Base-by-base conservation (phyloP, 371 early-diverging fungal species). In the Saksenaea vasiformis region DNA sequence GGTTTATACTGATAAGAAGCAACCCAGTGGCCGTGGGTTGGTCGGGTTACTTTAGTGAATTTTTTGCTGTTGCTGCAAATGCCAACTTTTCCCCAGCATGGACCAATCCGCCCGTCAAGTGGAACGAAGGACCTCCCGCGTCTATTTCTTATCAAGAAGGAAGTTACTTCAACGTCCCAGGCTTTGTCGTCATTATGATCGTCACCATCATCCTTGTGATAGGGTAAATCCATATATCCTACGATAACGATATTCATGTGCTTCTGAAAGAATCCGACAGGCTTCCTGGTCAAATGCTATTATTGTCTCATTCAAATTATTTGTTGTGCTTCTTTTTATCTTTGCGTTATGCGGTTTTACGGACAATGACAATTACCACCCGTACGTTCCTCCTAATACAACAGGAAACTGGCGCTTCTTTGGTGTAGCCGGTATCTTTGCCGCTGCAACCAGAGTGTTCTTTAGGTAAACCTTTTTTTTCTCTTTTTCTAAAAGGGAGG, bases 361-460 rank as follows among this genome's bases (percentile, higher is more conserved):
- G 68, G 79, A 94, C 39, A 57, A 67, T 9, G 72, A 66, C 28
- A 94, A 95, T 79, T 94, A 87, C 61, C 35, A 65, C 28, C 95
- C 95, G 5, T 94, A 94, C 76, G 73, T 95, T 53, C 96, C 95
- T 38, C 83, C 78, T 7, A 81, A 84, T 54, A 71, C 70, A 0
- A 37, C 73, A 9, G 77, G 72, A 11, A 61, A 80, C 62, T 69
- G 87, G 90, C 63, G 70, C 63, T 61, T 78, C 69, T 92, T 82
- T 75, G 94, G 94, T 44, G 81, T 72, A 1, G 58, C 76, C 9
- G 96, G 95, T 31, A 69, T 96, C 13, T 85, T 93, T 62, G 81
- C 90, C 36, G 93, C 87, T 8, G 85, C 94, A 10, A 84, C 87
- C n/a, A 82, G 86, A 0, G 93, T 95, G 9, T 94, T 95, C 73